These are phyloP conservation scores for Mucor piriformis DNA, from an alignment of 371 early-diverging fungal genomes.

Conservation along the genomic window DNA sequence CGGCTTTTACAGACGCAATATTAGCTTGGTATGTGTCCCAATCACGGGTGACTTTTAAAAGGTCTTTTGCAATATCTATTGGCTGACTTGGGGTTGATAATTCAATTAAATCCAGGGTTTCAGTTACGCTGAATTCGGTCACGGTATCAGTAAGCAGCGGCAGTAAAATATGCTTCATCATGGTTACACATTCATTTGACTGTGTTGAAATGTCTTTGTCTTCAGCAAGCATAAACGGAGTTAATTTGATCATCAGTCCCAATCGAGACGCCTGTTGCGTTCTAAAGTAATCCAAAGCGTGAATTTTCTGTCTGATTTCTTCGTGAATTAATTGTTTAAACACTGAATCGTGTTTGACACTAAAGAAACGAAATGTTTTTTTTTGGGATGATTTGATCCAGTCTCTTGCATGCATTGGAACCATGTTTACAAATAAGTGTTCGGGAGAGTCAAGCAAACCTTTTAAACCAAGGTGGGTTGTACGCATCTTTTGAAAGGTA, in stretches of 20 bases:
- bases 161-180: not conserved
- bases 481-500: not conserved
- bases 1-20: not conserved
- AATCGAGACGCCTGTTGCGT: slow-evolving; percentile 3
- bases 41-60: slow-evolving; percentile 1
- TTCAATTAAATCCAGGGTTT: not conserved
- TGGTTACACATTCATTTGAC: not conserved
- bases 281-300: not conserved
- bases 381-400: not conserved
- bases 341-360: not conserved
- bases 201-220: not conserved
- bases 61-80: not conserved
- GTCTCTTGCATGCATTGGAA: not conserved
- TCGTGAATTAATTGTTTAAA: slow-evolving; percentile 5
- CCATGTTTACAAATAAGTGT: slow-evolving; percentile 3
- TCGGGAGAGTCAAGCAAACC: not conserved
- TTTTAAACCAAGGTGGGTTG: not conserved
- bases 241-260: not conserved
- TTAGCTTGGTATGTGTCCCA: not conserved
- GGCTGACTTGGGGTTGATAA: too few relatives aligned
- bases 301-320: slow-evolving; percentile 3
- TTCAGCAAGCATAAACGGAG: not conserved
- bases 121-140: not conserved
- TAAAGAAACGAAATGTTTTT: slow-evolving; percentile 4
- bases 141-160: not conserved